Conservation (phyloP, 495 filamentous ascomycete genomes). For the Pseudoneurospora amorphoporcata region DNA sequence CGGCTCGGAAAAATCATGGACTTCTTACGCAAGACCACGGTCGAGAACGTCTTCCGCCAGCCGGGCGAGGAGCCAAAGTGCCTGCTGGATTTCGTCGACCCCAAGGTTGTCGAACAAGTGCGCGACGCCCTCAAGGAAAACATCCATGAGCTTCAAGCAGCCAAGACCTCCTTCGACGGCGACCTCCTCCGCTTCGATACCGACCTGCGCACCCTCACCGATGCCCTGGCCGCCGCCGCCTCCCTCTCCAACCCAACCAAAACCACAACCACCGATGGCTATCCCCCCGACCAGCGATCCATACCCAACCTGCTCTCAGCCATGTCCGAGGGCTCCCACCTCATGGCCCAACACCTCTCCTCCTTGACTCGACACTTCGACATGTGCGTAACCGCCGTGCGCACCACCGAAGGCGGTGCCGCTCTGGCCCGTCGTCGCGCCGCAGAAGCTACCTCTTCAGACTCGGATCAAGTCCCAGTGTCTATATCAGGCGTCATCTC, state of each 20-base stretch:
- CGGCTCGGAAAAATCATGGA: constrained; percentile 63
- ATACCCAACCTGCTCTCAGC: constrained; percentile 52
- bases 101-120: constrained; percentile 60
- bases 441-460: constrained; percentile 33
- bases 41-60: constrained; percentile 65
- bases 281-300: constrained; percentile 36
- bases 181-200: constrained; percentile 55
- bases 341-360: constrained; percentile 73
- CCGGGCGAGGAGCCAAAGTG: constrained; percentile 54
- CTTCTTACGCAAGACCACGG: constrained; percentile 56
- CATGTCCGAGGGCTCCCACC: constrained; percentile 67
- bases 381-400: constrained; percentile 83
- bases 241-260: constrained; percentile 25
- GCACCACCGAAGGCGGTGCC: constrained; percentile 83
- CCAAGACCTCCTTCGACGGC: constrained; percentile 48
- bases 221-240: constrained; percentile 25
- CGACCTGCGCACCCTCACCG: constrained; percentile 41
- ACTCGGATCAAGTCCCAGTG: constrained; percentile 47
- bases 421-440: constrained; percentile 52
- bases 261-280: constrained; percentile 25
- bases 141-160: constrained; percentile 46
- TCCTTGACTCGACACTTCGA: constrained; percentile 88
- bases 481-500: constrained; percentile 47
- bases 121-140: constrained; percentile 54
- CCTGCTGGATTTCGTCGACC: constrained; percentile 86